phyloP scores from a whole-genome alignment of 192 early-diverging fungal genomes.

The Umbelopsis vinacea region DNA sequence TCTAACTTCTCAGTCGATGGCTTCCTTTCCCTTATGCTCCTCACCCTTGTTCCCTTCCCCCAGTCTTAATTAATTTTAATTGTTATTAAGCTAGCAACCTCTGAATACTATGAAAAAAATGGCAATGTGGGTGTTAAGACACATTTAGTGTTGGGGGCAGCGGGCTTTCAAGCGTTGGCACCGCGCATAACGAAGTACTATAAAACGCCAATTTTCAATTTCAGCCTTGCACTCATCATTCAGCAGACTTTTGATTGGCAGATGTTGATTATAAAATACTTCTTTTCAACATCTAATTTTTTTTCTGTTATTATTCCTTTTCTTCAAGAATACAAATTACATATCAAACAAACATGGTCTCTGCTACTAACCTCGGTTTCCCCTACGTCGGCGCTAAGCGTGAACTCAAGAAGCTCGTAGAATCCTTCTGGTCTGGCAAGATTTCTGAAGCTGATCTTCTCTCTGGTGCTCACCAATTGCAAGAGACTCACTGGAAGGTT shows the following conservation, averaged over 20 bases:
- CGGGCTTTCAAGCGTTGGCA: too few relatives aligned
- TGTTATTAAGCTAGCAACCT: neutral
- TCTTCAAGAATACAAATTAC: neutral
- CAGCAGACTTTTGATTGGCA: neutral
- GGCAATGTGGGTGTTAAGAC: too few relatives aligned
- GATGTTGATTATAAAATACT: neutral
- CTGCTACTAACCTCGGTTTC: slow-evolving; percentile 73
- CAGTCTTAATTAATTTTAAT: neutral
- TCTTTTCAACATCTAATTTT: neutral
- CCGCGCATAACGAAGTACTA: neutral
- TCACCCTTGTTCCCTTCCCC: neutral
- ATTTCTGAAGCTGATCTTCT: slow-evolving; percentile 70
- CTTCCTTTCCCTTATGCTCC: too few relatives aligned
- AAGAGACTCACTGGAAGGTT: slow-evolving; percentile 74
- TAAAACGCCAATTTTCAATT: slow-evolving; percentile 8
- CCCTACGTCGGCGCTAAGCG: slow-evolving; percentile 94
- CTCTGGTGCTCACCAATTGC: slow-evolving; percentile 73
- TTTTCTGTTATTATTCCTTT: neutral
- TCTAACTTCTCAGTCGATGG: too few relatives aligned
- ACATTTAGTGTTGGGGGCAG: too few relatives aligned
- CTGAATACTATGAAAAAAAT: too few relatives aligned
- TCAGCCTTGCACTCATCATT: neutral
- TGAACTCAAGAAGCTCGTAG: slow-evolving; percentile 95
- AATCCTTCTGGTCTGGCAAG: slow-evolving; percentile 94
- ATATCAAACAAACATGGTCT: slow-evolving; percentile 43